Base-by-base conservation (phyloP, 495 filamentous ascomycete genomes). In the Talaromyces liani region DNA sequence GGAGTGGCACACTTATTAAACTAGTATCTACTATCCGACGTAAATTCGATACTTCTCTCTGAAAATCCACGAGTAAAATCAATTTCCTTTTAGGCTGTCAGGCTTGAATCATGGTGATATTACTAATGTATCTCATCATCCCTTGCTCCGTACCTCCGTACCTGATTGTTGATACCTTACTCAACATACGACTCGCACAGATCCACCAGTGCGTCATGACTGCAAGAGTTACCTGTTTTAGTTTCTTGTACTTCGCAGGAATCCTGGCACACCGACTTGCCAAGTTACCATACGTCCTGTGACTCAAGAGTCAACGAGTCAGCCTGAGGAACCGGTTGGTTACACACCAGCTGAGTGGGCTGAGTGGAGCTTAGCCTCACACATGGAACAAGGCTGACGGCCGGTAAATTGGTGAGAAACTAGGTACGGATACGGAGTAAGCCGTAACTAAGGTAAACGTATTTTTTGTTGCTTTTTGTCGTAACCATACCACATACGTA, bases 321-420 rank as follows among this genome's bases (percentile, higher is more conserved):
- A 56, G 53, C n/a, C 53, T 56, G 53, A 56, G 53, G 53, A 56
- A 56, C n/a, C 24, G 45, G 45, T 49, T 49, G 45, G 45, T 49
- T 20, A 49, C 45, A 49, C n/a, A 49, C 45, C n/a, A 56, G 53
- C 53, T 56, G 53, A 56, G 53, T 56, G 22, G 53, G 53, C 53
- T 25, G 22, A 56, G 53, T 31, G 53, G 22, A 29, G 20, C 22
- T 25, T 29, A 27, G 27, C 22, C 53, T 56, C 53, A n/a, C 53
- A 56, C 53, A 56, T 56, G 53, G 53, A 56, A 56, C 53, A 56
- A 56, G 53, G 53, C 53, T 56, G 53, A 56, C 53, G 53, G 53
- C 18, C 18, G 45, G 45, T 49, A 49, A 49, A 49, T 49, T 49
- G 8, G 45, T 20, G n/a, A 49, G 45, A 49, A 49, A 18, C 18